Base-by-base conservation (phyloP, 331 rosid genomes). In the Malus hybrid region DNA sequence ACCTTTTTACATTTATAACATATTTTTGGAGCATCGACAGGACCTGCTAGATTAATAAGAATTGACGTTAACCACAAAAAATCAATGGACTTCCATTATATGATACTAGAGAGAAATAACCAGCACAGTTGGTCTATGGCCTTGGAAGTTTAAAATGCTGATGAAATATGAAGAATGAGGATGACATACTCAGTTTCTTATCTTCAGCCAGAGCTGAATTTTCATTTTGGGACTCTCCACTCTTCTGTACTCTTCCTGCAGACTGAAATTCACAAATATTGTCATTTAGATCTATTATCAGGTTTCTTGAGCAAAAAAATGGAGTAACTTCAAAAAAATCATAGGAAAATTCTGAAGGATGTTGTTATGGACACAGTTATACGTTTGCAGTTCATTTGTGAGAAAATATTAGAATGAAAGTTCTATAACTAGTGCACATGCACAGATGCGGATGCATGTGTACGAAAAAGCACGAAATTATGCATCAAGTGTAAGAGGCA, bases 1-100 rank as follows among this genome's bases (percentile, higher is more conserved):
- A 75, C 85, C 91, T 90, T 95, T 82, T 95, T 95, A 83, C 99
- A 95, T 88, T 85, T 92, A 70, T 90, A 95, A 81, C 99, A 95
- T 84, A 95, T 87, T 87, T 92, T 95, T 44, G 84, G 81, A 79
- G 97, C 89, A 22, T 92, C 97, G 50, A 66, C 65, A 77, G 83
- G 80, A 80, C 82, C 99, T 90, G 88, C 68, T 44, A 75, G 69
- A 80, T 46, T 39, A 11, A 72, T 65, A 77, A 42, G 60, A 42
- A 24, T 14, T 24, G 3, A 28, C 18, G 5, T 42, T 11, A 73
- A 33, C 48, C 29, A 24, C 19, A 42, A 39, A 20, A 60, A 60
- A 14, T 7, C 22, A 34, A 56, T 13, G 24, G 34, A 57, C 33
- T 16, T 29, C 26, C 76, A 30, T 56, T 56, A 39, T 42, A 19